Conservation (phyloP, 805 yeast genomes). For the Ogataea pini region DNA sequence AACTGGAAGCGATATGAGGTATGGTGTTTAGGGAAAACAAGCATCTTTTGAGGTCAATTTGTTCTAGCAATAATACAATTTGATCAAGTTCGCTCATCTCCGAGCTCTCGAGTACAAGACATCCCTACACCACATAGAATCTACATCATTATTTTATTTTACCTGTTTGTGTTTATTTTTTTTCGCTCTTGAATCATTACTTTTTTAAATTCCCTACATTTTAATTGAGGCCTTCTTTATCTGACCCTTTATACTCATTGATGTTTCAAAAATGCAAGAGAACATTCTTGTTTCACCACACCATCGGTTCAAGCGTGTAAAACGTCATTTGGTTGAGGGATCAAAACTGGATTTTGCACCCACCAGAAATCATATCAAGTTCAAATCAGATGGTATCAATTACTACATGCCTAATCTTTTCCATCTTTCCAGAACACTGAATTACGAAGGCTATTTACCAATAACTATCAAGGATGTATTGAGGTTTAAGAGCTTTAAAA, state of each 20-base stretch:
- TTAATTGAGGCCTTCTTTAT: too few species aligned
- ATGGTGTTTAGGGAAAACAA: neutral
- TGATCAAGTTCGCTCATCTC: constrained; percentile 6
- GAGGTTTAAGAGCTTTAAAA: constrained; percentile 19
- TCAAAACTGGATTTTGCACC: constrained; percentile 17
- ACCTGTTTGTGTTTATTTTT: too few species aligned
- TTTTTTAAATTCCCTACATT: too few species aligned
- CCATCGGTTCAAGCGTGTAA: constrained; percentile 5
- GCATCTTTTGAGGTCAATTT: too few species aligned
- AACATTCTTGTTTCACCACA: neutral
- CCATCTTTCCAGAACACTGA: constrained; percentile 34
- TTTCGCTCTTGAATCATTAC: too few species aligned
- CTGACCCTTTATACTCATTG: too few species aligned
- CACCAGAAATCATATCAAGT: constrained; percentile 27
- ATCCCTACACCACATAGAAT: neutral
- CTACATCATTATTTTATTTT: too few species aligned
- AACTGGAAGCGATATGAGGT: too few species aligned
- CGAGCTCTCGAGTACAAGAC: neutral
- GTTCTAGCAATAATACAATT: neutral
- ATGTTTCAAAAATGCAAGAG: neutral
- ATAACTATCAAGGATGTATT: constrained; percentile 35
- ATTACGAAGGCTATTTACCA: constrained; percentile 28
- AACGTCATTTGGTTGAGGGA: constrained; percentile 5
- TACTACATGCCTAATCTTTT: constrained; percentile 40
- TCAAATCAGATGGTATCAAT: constrained; percentile 26